These are phyloP conservation scores for Aureobasidium pullulans DNA, from an alignment of 2,329 filamentous ascomycete genomes.

Conservation along the genomic window DNA sequence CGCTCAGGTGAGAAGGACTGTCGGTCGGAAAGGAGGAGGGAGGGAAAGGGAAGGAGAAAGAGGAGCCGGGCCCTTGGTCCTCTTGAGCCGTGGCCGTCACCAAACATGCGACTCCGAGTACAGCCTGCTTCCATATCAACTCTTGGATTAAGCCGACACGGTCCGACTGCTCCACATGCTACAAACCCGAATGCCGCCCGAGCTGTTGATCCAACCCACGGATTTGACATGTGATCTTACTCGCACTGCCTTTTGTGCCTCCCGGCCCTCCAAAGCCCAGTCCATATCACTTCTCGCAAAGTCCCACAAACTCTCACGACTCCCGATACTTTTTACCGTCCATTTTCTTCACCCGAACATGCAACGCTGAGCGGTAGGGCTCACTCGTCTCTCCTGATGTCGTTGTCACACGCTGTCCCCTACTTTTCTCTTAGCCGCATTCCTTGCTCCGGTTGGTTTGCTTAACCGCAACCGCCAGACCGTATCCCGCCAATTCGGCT, in stretches of 20 bases:
- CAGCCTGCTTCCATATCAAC: not conserved
- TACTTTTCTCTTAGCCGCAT: not conserved
- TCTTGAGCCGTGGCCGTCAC: conserved; percentile 2
- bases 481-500: conserved; percentile 4
- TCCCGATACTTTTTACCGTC: not conserved
- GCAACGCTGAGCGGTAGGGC: not conserved
- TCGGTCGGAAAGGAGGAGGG: not conserved
- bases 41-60: not conserved
- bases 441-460: conserved; percentile 9
- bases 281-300: not conserved
- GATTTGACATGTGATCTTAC: conserved; percentile 8
- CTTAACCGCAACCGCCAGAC: conserved; percentile 8
- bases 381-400: not conserved
- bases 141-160: not conserved
- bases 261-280: not conserved
- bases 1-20: not conserved
- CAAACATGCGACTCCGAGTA: not conserved
- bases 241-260: not conserved
- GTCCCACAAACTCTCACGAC: not conserved
- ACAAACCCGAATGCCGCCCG: conserved; percentile 2
- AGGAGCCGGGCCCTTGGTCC: conserved; percentile 1
- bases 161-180: conserved; percentile 9
- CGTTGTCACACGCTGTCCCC: not conserved
- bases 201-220: not conserved
- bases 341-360: not conserved